Evolutionary conservation across 1,284 basidiomycete genomes (phyloP), one percentile per base, ranked within the genome.

Genomic region (Exobasidium rhododendri): DNA sequence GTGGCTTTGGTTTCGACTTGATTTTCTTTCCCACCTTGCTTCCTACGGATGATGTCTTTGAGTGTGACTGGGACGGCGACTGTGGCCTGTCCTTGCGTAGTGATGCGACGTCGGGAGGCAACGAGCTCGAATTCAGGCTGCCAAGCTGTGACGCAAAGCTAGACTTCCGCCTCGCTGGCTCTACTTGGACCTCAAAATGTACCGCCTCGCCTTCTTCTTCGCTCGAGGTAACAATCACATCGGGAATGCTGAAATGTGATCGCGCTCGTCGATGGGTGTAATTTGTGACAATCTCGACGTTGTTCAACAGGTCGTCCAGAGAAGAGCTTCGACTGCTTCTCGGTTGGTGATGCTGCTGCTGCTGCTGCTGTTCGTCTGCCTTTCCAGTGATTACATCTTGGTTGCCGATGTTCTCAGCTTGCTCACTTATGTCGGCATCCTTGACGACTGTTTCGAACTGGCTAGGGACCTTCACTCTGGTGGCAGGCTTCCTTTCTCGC

Each of bases 161-260:
- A 4, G 26, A 20, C 26, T 28, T 50, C 13, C 47, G 22, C 24
- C 26, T 17, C 13, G 47, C 24, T 20, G n/a, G 47, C 28, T 50
- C 47, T 4, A 74, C 59, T 29, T 65, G 31, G 26, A 73, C 22
- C 52, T 74, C 64, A 40, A 73, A 65, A 30, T 67, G 28, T 17
- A 64, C 50, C 40, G 68, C 49, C n/a, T 74, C 20, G 2, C 70
- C 72, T 10, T 73, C 70, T 26, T 73, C 71, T 24, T 71, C 71
- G 59, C 64, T 64, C 0, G 69, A 59, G 30, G 72, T 74, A 56
- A 74, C 62, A 31, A 70, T 61, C n/a, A 74, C 70, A 35, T 74
- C 72, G 3, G 72, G 72, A 17, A 74, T 74, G 35, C 65, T 67
- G 31, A 74, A 74, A 49, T 74, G 72, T 1, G 70, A 73, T 26